A percentile compares a stretch with the other conserved stretches of the same genome.
Evolutionary conservation across 257 asterid species (phyloP).

Genomic region (Solanum megistacrolobum): DNA sequence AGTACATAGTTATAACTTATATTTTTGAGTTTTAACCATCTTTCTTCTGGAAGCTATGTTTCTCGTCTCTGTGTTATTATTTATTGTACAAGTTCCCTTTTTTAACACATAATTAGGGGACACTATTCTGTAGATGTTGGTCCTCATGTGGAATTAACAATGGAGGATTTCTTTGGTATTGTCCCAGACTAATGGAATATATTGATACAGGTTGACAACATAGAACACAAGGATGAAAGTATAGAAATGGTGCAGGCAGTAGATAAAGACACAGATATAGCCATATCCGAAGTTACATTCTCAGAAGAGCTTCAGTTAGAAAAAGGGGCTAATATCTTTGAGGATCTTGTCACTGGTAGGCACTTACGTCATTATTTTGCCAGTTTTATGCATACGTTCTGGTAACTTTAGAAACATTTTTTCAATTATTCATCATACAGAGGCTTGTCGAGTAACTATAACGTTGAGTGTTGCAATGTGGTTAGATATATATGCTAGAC

Average conservation of each 20-base stretch:
- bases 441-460: not conserved
- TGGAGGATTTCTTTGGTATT: not conserved
- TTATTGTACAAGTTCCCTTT: not conserved
- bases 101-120: not conserved
- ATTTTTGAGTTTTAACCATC: not conserved
- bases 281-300: slow-evolving; percentile 5
- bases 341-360: slow-evolving; percentile 30
- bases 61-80: not conserved
- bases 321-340: slow-evolving; percentile 16
- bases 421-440: not conserved
- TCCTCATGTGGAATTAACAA: not conserved
- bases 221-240: slow-evolving; percentile 5
- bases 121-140: not conserved
- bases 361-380: not conserved
- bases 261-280: slow-evolving; percentile 3
- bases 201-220: slow-evolving; percentile 36
- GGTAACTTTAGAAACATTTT: not conserved
- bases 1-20: not conserved
- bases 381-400: not conserved
- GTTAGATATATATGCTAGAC: not conserved
- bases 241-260: not conserved
- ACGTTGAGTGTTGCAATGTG: not conserved
- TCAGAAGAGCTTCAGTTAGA: slow-evolving; percentile 9
- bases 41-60: not conserved
- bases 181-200: not conserved